Evolutionary conservation across 331 rosid genomes (phyloP).

Genomic region (Pyrus hybrid): DNA sequence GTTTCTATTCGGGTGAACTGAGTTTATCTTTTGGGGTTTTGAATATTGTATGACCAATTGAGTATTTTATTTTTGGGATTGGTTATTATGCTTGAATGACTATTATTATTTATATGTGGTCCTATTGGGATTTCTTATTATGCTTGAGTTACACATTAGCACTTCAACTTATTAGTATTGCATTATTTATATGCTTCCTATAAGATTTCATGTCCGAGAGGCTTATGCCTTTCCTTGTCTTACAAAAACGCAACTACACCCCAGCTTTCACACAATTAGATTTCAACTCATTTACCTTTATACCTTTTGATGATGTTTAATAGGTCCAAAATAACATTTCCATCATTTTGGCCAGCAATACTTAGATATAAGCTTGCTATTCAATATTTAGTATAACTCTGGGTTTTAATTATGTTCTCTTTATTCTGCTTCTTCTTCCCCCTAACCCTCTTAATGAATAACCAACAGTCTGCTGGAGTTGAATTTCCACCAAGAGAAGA

Average conservation of each 20-base stretch:
- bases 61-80: background rate
- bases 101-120: background rate
- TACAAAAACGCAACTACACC: background rate
- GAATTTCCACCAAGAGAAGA: slow-evolving; percentile 85
- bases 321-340: background rate
- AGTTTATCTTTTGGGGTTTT: background rate
- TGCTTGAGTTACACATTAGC: background rate
- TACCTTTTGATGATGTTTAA: background rate
- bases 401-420: background rate
- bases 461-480: slow-evolving; percentile 72
- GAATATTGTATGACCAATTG: background rate
- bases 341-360: background rate
- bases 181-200: background rate
- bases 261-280: background rate
- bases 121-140: background rate
- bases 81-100: background rate
- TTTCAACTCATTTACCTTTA: background rate
- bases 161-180: background rate
- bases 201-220: background rate
- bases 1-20: background rate
- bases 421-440: background rate
- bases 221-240: background rate
- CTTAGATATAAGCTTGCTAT: background rate
- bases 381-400: background rate
- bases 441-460: slow-evolving; percentile 1